These are phyloP conservation scores for Blastocystis sp. DNA, from an alignment of 352 stramenopile species.

Conservation along the genomic window DNA sequence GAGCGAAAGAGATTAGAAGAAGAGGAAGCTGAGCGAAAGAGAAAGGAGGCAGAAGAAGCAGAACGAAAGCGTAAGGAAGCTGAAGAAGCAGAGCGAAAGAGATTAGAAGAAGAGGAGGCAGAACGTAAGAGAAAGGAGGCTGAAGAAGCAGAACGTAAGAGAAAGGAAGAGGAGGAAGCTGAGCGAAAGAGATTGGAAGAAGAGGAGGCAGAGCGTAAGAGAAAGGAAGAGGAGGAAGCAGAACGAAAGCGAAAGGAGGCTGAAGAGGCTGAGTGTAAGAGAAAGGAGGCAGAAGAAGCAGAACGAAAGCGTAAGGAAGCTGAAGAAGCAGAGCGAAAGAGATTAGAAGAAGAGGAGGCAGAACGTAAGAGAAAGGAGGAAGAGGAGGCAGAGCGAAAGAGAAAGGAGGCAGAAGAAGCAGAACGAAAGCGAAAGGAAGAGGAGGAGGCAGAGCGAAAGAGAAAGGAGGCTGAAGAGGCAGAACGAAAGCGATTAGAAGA, in stretches of 20 bases:
- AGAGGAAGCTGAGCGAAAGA: not conserved
- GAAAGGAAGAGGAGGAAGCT: not conserved
- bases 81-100: not conserved
- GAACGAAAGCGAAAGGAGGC: not conserved
- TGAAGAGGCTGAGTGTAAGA: not conserved
- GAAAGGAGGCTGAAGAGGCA: not conserved
- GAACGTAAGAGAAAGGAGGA: not conserved
- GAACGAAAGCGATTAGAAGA: not conserved
- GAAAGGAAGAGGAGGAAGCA: slow-evolving; percentile 19
- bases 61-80: not conserved
- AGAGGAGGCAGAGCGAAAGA: not conserved
- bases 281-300: not conserved
- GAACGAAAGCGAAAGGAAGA: not conserved
- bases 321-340: not conserved
- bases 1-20: not conserved
- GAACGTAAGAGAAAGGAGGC: not conserved
- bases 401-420: slow-evolving; percentile 13
- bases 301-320: not conserved
- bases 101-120: not conserved
- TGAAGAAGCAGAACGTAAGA: not conserved
- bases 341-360: not conserved
- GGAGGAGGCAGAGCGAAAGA: not conserved
- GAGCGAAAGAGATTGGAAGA: not conserved
- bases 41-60: not conserved
- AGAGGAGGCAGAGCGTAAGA: not conserved